Evolutionary conservation across 176 grass and related monocot genomes (phyloP).

Genomic region (Triticum timopheevii): DNA sequence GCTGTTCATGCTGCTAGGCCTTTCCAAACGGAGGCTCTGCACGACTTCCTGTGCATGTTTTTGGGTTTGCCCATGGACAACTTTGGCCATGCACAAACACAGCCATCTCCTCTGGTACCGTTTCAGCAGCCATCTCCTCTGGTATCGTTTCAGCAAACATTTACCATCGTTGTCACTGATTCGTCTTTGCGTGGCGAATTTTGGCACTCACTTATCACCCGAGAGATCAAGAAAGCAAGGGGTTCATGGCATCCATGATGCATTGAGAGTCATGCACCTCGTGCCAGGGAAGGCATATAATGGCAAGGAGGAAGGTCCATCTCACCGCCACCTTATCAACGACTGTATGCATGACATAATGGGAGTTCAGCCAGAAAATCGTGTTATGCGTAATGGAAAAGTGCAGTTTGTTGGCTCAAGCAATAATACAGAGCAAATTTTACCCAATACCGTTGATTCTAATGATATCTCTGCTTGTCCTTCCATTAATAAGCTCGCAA

Average conservation of each 20-base stretch:
- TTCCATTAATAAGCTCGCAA: conserved; percentile 6
- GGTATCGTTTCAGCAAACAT: background rate
- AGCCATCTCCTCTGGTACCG: background rate
- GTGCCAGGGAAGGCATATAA: conserved; percentile 17
- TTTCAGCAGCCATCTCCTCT: background rate
- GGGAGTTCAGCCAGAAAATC: conserved; percentile 16
- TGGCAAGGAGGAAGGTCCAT: background rate
- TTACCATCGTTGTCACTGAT: background rate
- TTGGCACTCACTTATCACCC: background rate
- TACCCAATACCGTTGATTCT: background rate
- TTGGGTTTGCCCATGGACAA: conserved; percentile 3
- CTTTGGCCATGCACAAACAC: conserved; percentile 27
- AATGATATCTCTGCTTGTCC: background rate
- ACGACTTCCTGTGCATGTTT: background rate
- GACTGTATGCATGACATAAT: conserved; percentile 46
- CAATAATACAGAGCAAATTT: background rate
- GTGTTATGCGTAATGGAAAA: background rate
- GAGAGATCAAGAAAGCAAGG: background rate
- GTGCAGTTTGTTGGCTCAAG: background rate
- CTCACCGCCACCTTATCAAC: conserved; percentile 44
- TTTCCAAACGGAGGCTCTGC: conserved; percentile 54
- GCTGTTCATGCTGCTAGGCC: conserved; percentile 68
- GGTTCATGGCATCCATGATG: background rate
- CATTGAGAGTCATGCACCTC: conserved; percentile 37
- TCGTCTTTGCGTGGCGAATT: background rate